Base-by-base conservation (phyloP, 2,329 filamentous ascomycete species). In the Colletotrichum sp. region DNA sequence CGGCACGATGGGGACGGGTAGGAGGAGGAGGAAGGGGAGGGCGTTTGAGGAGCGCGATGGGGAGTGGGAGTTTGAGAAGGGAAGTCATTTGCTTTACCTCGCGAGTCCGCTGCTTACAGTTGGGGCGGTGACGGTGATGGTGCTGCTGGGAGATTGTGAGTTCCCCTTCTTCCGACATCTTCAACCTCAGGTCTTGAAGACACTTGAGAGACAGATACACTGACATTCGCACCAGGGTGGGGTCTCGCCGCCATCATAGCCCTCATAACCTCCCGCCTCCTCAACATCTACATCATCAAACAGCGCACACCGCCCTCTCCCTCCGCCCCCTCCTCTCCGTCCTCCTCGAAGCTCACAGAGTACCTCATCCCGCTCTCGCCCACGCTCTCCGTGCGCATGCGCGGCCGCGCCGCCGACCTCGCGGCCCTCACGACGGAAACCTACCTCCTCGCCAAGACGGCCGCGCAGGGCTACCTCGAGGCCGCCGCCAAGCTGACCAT, bases 221-320 rank as follows among this genome's bases (percentile, higher is more conserved):
- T 72, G 83, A 85, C 52, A 13, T 57, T 7, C 8, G 15, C 27
- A 3, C 6, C 27, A 74, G 74, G 87, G 86, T 91, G 88, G 87
- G 87, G 88, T 2, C 80, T 92, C 4, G 82, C 80, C 4, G 84
- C 87, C 12, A 80, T 92, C 12, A 57, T 86, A 1, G 84, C 87
- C 1, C 86, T 93, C 27, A 88, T 92, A 79, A 61, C 87, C 15
- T 88, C 90, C 3, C 90, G 92, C 16, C 74, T 91, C 11, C 82
- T 91, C 72, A 92, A 92, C 79, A 88, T 91, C 72, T 86, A 86
- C 82, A 85, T 90, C 39, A 89, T 93, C 80, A 90, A 91, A 74
- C 84, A 87, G 64, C 89, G 91, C 48, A 83, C 85, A 8, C 59
- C 59, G 2, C 7, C 76, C 16, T 69, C 2, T 76, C 70, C 7